Evolutionary conservation across 129 eudicot genomes (phyloP), one percentile per base, ranked within the genome.

Genomic region (Flaveria brownii): DNA sequence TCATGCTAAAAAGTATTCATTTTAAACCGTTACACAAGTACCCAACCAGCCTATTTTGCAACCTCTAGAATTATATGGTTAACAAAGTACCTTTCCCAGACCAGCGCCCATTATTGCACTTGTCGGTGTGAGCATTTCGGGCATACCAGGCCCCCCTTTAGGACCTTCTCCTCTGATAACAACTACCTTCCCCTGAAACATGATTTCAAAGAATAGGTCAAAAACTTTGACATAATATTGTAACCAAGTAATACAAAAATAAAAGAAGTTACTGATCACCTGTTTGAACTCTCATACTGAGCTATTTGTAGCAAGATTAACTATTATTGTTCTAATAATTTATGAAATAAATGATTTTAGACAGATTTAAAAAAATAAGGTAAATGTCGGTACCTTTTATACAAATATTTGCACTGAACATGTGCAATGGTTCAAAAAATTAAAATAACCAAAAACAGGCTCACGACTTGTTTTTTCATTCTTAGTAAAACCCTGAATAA

Each of bases 91-190:
- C 97, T 95, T 95, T 7, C 99, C 99, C 51, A 95, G 95, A 61
- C 99, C 97, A 18, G 97, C 97, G 2, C 97, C 97, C 97, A 95
- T 91, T 39, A 95, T 95, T 39, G 99, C 99, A 85, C 99, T 95
- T 50, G 97, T 95, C 41, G 97, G 99, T 70, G 99, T 95, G 77
- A 95, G 82, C 99, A 95, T 95, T 78, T 95, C 99, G 13, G 99
- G 97, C 99, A 95, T 95, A 55, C 99, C 97, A 0, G 99, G 99
- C 11, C 99, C 99, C 11, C 99, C 97, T 80, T 95, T 95, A 23
- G 99, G 99, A 16, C 99, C 99, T 80, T 95, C 99, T 77, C 99
- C 99, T 85, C 99, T 87, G 23, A 95, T 95, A 41, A 95, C 96
- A 14, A 95, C 96, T 51, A 95, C 99, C 84, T 89, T 95, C 45